phyloP scores from a whole-genome alignment of 768 basidiomycete species.

The Gelatoporia subvermispora region DNA sequence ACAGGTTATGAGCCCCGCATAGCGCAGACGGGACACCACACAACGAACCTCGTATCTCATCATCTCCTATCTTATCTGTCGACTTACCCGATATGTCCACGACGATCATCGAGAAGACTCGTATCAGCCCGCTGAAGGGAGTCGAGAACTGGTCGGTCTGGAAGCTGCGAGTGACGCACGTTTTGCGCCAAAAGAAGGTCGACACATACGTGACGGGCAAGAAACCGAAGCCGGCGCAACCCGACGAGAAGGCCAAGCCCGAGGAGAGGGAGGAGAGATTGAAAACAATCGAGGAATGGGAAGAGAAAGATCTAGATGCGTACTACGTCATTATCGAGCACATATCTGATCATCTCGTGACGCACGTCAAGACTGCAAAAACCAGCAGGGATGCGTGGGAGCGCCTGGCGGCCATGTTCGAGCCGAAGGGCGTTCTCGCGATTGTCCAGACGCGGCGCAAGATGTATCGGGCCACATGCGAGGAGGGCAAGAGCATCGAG shows the following conservation, averaged over 20 bases:
- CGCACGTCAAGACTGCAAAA: conserved; percentile 22
- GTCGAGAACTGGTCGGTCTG: conserved; percentile 4
- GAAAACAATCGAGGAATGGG: conserved; percentile 19
- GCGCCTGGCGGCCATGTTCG: conserved; percentile 24
- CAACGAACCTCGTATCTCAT: not conserved
- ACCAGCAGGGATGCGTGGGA: conserved; percentile 27
- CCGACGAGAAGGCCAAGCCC: not conserved
- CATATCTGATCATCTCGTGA: conserved; percentile 23
- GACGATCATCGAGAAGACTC: not conserved
- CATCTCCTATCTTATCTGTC: no score
- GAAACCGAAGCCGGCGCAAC: not conserved
- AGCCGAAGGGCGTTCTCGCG: conserved; percentile 24
- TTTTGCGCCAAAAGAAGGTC: conserved; percentile 2
- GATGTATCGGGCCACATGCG: conserved; percentile 21
- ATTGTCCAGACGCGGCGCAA: conserved; percentile 22
- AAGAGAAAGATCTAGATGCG: conserved; percentile 25
- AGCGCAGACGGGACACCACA: not conserved
- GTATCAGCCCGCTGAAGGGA: conserved; percentile 1
- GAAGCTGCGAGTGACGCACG: conserved; percentile 2
- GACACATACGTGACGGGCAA: conserved; percentile 4
- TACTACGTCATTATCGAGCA: conserved; percentile 26
- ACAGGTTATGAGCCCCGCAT: conserved; percentile 3
- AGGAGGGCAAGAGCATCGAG: conserved; percentile 27
- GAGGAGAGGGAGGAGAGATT: conserved; percentile 1
- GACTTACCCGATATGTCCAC: not conserved